Evolutionary conservation across 306 rosid species (phyloP), one percentile per base, ranked within the genome.

Genomic region (Carpinus viminea): DNA sequence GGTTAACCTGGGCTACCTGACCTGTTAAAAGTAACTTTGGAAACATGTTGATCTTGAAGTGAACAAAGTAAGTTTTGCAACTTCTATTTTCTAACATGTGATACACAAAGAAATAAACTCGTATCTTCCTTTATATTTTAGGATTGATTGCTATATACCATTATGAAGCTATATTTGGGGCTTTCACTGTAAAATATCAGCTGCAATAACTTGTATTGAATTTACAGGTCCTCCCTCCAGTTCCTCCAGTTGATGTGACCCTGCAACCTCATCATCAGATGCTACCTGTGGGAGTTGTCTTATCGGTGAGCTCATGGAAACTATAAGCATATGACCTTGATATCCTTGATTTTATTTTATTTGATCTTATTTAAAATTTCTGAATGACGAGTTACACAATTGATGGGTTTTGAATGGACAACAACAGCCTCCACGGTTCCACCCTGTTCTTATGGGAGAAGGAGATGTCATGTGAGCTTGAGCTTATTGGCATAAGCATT

Each of bases 271-370:
- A 91, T 76, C 99, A 95, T 83, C 83, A 85, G 76, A 80, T 74
- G 84, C 66, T 79, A 48, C 94, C 99, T 9, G 92, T 93, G 43
- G 99, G 99, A 83, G 78, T 84, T 86, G 87, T 93, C 72, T 83
- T 86, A 72, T 95, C 99, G 79, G 98, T 92, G 85, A 91, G 96
- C 82, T 70, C 73, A 43, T 11, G 12, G 52, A 56, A 56, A 50
- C 62, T 6, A 48, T 68, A 70, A 21, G 7, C 41, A 48, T 24
- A 47, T 46, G 18, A 68, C 7, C 50, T 4, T 31, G 20, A 53
- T 28, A 5, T 15, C 41, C 38, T 15, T 7, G 6, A 12, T 2
- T 12, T 24, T 11, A 5, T 12, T 24, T 24, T 36, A 2, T 13
- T 64, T n/a, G 4, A 13, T 28, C 69, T 21, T n/a, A 18, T n/a